phyloP scores from a whole-genome alignment of 176 grass and related monocot genomes.

The Juncus effusus region DNA sequence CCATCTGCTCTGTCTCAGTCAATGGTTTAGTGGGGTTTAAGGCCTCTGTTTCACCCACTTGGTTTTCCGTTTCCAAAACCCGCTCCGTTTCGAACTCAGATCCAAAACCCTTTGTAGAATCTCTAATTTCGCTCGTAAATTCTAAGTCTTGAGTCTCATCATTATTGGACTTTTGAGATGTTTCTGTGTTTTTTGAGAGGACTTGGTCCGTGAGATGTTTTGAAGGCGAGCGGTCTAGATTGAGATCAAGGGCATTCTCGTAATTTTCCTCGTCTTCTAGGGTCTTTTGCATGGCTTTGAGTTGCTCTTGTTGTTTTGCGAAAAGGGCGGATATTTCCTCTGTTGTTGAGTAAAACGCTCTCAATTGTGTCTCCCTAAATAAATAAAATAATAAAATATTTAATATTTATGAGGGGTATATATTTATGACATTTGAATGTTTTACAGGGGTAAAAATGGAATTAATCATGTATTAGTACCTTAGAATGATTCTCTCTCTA shows the following conservation, averaged over 20 bases:
- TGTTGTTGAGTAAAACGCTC: slow-evolving; percentile 92
- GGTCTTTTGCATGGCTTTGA: slow-evolving; percentile 96
- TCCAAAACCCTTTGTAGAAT: slow-evolving; percentile 31
- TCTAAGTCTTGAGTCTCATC: slow-evolving; percentile 63
- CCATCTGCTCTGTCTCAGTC: slow-evolving; percentile 27
- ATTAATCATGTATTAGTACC: slow-evolving; percentile 42
- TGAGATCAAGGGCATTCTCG: slow-evolving; percentile 47
- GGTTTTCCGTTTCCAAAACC: slow-evolving; percentile 65
- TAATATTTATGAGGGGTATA: too few species aligned
- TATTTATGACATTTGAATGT: too few species aligned
- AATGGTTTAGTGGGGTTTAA: slow-evolving; percentile 9
- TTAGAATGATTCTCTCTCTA: slow-evolving; percentile 82
- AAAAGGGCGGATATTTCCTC: slow-evolving; percentile 90
- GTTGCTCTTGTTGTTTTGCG: slow-evolving; percentile 90
- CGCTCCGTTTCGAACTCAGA: slow-evolving; percentile 60
- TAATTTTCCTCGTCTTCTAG: slow-evolving; percentile 96
- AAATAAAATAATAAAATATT: too few species aligned
- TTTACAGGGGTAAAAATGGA: neutral
- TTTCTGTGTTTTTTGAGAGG: slow-evolving; percentile 33
- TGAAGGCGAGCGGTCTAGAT: slow-evolving; percentile 41
- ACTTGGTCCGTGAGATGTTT: slow-evolving; percentile 26
- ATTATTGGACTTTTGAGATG: slow-evolving; percentile 43
- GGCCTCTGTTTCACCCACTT: slow-evolving; percentile 46
- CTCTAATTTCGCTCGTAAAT: slow-evolving; percentile 49
- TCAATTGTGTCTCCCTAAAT: slow-evolving; percentile 89